Evolutionary conservation across 2,329 filamentous ascomycete species (phyloP), one percentile per base, ranked within the genome.

Genomic region (Verticillium tricorpus): DNA sequence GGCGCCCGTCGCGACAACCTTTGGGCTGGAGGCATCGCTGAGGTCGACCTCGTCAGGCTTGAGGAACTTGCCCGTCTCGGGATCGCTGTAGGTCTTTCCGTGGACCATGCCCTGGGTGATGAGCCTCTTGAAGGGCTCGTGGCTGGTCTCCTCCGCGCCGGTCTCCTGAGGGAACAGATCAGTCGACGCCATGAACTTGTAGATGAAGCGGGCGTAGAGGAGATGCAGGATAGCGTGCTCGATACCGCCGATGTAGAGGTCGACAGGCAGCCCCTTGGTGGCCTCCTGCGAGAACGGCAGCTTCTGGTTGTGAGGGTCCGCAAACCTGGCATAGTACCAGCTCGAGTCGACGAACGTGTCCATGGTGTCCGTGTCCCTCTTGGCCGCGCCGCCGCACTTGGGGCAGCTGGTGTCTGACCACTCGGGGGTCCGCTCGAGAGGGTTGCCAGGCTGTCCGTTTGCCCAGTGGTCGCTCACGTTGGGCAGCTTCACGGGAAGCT

Each of bases 261-360:
- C 92, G 0, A 97, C 92, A 0, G 92, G 91, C 55, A 95, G 82
- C 17, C 79, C 70, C 64, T 82, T 78, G 14, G 85, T 85, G 12
- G 81, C 81, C 19, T 80, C 76, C n/a, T 86, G 76, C 1, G 85
- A 86, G 65, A 96, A 87, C 0, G 86, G 87, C 15, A 78, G 72
- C 2, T 82, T 70, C 15, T 79, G 67, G 67, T 95, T 93, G 19
- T 86, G 79, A 1, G 90, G 80, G 68, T 96, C 91, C 32, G 88
- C 76, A 68, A 92, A 96, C 14, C 92, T 85, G 76, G 93, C 86
- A 70, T 89, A 96, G 74, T 97, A 97, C 93, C 93, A 97, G 60
- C 92, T 96, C 1, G 92, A 96, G 76, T 96, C 93, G 64, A 97
- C 93, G 76, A 97, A 97, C 0, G 93, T 97, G 73, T 97, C 93